Conservation (phyloP, 2,329 filamentous ascomycete genomes). For the Penicillium frequentans region DNA sequence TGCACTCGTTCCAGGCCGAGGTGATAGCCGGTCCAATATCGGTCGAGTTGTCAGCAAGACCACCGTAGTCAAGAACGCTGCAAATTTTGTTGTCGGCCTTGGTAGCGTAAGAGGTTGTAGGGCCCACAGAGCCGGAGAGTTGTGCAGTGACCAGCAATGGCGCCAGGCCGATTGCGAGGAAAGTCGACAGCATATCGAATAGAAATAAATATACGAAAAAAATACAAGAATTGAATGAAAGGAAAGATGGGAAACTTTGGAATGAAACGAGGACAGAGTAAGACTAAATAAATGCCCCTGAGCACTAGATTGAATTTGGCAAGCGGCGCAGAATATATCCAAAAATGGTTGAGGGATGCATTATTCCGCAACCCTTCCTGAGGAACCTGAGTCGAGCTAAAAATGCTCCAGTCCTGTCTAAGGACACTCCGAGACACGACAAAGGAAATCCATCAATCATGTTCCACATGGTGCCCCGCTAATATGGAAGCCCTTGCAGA, state of each 20-base stretch:
- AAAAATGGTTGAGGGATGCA: background rate
- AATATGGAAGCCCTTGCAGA: background rate
- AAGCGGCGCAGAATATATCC: background rate
- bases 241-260: background rate
- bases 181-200: slow-evolving; percentile 10
- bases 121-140: slow-evolving; percentile 47
- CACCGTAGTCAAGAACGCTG: slow-evolving; percentile 49
- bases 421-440: background rate
- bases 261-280: background rate
- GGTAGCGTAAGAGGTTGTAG: slow-evolving; percentile 40
- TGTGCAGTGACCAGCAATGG: slow-evolving; percentile 34
- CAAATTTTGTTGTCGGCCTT: slow-evolving; percentile 49
- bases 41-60: slow-evolving; percentile 51
- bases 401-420: background rate
- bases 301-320: background rate
- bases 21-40: slow-evolving; percentile 52
- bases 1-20: slow-evolving; percentile 53
- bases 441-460: background rate
- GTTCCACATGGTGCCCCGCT: background rate
- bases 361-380: background rate
- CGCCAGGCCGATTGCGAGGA: slow-evolving; percentile 24
- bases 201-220: background rate
- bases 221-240: background rate
- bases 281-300: background rate
- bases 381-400: background rate